Base-by-base conservation (phyloP, 495 filamentous ascomycete species). In the Apiosordaria backusii region DNA sequence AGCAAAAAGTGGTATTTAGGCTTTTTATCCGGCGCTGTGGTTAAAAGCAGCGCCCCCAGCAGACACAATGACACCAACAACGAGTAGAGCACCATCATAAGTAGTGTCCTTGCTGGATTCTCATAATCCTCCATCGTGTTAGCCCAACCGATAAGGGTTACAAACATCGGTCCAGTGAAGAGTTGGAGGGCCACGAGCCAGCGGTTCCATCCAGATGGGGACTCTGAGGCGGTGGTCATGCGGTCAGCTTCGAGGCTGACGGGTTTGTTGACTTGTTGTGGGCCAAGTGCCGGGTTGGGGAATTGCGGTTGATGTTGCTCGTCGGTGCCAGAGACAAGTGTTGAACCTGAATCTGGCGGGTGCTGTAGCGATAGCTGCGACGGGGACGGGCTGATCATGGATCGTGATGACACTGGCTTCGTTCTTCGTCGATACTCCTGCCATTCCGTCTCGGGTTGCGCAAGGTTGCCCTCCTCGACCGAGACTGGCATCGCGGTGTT, bases 181-280 rank as follows among this genome's bases (percentile, higher is more conserved):
- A 93, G 84, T 72, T 99, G 96, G 23, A 93, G 75, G 7, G 85
- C 83, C 50, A 96, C 81, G 4, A 99, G 86, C 93, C 95, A 97
- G 52, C 92, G 88, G 72, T 93, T 96, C 91, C 93, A 97, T 58
- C 88, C 86, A 60, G 83, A 80, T 1, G 80, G 73, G 3, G 74
- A 71, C 23, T 76, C 74, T 0, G 67, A 68, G 6, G 66, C 54
- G 0, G 68, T 57, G 3, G 71, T 75, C 24, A 71, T 66, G 27
- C 54, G 65, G 52, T 77, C 76, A 22, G 59, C 65, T 27, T 62
- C 76, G 4, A 63, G 58, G 21, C 66, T 70, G 10, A 68, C 55
- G 19, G 75, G 68, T 35, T 76, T 76, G 9, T 71, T 21, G 15
- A 64, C 22, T 13, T 62, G 67, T 16, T 64, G 62, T 6, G 35